Conservation (phyloP, 2,329 filamentous ascomycete genomes). For the Coniochaeta hoffmannii region DNA sequence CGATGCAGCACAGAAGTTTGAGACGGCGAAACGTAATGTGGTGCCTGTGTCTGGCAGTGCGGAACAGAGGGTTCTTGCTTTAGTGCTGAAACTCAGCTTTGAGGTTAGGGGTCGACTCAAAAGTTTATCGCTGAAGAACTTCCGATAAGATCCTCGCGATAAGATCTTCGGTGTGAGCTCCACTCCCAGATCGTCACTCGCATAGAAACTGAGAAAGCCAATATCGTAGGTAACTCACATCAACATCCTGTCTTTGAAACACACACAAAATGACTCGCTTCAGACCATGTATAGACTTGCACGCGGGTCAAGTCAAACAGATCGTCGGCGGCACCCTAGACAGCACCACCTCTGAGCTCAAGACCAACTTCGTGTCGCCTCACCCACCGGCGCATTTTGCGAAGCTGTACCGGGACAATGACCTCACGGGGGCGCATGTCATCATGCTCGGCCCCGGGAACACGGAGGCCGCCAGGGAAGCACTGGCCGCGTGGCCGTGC, state of each 20-base stretch:
- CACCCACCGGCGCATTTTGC: slow-evolving; percentile 79
- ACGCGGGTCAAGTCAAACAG: slow-evolving; percentile 96
- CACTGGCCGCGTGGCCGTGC: slow-evolving; percentile 69
- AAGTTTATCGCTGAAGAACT: too few species aligned
- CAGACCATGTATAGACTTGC: slow-evolving; percentile 92
- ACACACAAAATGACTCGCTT: slow-evolving; percentile 67
- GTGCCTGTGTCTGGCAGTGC: too few species aligned
- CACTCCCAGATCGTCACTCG: too few species aligned
- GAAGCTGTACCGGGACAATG: slow-evolving; percentile 68
- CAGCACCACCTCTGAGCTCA: slow-evolving; percentile 55
- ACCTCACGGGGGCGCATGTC: slow-evolving; percentile 75
- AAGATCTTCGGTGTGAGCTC: too few species aligned
- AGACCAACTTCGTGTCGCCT: slow-evolving; percentile 88
- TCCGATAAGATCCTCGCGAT: too few species aligned
- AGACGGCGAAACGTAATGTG: too few species aligned
- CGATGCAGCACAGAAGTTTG: too few species aligned
- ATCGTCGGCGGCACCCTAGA: slow-evolving; percentile 93
- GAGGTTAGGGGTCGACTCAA: too few species aligned
- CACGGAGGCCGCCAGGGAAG: slow-evolving; percentile 68
- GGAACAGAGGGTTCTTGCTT: too few species aligned
- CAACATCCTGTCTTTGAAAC: background rate
- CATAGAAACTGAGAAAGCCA: too few species aligned
- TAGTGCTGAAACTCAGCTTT: too few species aligned
- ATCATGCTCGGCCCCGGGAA: slow-evolving; percentile 95
- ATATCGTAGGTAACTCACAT: too few species aligned